Evolutionary conservation across 2,329 filamentous ascomycete species (phyloP), one percentile per base, ranked within the genome.

Genomic region (Ascochyta fabae): DNA sequence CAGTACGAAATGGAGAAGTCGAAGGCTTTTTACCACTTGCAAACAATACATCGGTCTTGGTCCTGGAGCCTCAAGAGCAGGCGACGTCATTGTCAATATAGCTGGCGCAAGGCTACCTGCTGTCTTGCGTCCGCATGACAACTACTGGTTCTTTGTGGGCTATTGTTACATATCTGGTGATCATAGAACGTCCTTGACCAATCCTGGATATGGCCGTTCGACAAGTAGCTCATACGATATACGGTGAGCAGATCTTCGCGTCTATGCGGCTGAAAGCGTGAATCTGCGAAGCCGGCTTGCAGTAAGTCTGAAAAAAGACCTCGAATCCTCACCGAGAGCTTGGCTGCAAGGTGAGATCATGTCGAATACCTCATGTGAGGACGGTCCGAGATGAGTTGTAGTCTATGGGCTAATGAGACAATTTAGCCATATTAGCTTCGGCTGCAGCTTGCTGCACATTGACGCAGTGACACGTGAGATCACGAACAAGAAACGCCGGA

Each of bases 391-490:
- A 56, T 48, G 38, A 48, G 15, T 27, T 27, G 43, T 40, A 26
- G 36, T 36, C 15, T 50, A 23, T 51, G 47, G 42, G 53, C 53
- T 56, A 51, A 51, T 51, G 38, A 48, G 43, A 38, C 47, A 51
- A 56, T 56, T 56, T 56, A 56, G 53, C 53, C 53, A 56, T 51
- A 56, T 56, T 56, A 56, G 42, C 33, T 51, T 51, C 53, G 53
- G 53, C 47, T 56, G 24, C 47, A 56, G 38, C 19, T 51, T 51
- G 42, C 47, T 56, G 47, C 47, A 51, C 48, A 43, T 56, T 42
- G 42, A 56, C 22, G 53, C 53, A 48, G 47, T 56, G 42, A 26
- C 53, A 56, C 53, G 53, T 56, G 48, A 51, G 47, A 22, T 29
- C 24, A 46, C 36, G 19, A 47, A 56, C 47, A 29, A 38, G 31